Evolutionary conservation across 1,284 basidiomycete genomes (phyloP), one percentile per base, ranked within the genome.

Genomic region (Filobasidium uniguttulatum): DNA sequence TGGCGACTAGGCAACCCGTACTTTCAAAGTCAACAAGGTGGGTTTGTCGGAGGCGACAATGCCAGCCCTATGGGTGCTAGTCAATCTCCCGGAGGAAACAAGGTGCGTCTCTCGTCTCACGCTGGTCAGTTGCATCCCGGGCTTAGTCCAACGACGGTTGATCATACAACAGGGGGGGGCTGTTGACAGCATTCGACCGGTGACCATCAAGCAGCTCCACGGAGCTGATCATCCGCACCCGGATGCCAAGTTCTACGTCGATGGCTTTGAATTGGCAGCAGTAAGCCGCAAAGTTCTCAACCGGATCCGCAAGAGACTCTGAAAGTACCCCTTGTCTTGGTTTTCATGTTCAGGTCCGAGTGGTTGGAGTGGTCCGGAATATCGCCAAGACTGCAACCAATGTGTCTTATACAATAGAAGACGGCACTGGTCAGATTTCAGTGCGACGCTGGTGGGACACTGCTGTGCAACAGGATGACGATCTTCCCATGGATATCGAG

Each of bases 381-480:
- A 73, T 83, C 38, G 74, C 80, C 49, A 71, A 72, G 15, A 82
- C 86, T 56, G 75, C 85, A 1, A 97, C 90, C 3, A 91, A 93
- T 59, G 77, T 79, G 47, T 77, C 80, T 20, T 91, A 88, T 65
- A 71, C 73, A 55, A 70, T 98, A 8, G 85, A 93, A 56, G 93
- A 98, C 64, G 89, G 89, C 3, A 88, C 87, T 1, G 93, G 86
- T 3, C 74, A 75, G 53, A 80, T 96, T 28, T 88, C 96, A 61
- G 86, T 83, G 22, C 78, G 89, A 31, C 80, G 84, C 59, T 98
- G 93, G 93, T 73, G 83, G 7, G 87, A 91, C 60, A 75, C 79
- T 37, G 73, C 72, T 15, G 73, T 72, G 48, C n/a, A n/a, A n/a
- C n/a, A n/a, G 22, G 40, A 43, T 28, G 79, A 81, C 22, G 72